Percentiles rank a stretch among this genome's conserved stretches.
phyloP scores from a whole-genome alignment of 176 grass and related monocot species.

The Oryza longistaminata region DNA sequence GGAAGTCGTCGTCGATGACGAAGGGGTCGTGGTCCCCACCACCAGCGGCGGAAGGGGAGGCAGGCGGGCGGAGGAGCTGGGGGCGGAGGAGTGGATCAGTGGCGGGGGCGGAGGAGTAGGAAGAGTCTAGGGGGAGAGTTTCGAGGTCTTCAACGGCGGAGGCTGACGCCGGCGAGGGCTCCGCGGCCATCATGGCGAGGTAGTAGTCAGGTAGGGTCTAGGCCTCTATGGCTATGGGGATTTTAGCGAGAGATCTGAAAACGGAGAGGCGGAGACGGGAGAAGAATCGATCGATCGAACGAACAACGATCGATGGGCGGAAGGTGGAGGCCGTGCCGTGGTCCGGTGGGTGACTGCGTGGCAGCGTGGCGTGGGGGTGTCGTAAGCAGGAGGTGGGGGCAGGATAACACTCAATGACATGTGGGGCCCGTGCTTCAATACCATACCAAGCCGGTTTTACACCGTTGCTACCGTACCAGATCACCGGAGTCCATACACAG shows the following conservation, averaged over 20 bases:
- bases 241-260: conserved; percentile 38
- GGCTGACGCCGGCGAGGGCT: conserved; percentile 50
- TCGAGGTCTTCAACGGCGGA: conserved; percentile 66
- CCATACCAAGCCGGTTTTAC: no score
- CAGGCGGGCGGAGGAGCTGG: conserved; percentile 72
- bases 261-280: not conserved
- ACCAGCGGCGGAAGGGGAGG: conserved; percentile 1
- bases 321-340: not conserved
- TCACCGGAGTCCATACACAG: no score
- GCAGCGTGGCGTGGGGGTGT: not conserved
- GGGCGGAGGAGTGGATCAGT: conserved; percentile 82
- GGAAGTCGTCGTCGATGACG: conserved; percentile 43
- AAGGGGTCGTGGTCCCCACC: conserved; percentile 32
- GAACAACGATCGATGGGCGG: not conserved
- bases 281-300: not conserved
- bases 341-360: not conserved
- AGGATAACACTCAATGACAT: not conserved
- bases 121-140: conserved; percentile 62
- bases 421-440: no score
- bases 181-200: conserved; percentile 68
- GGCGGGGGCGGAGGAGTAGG: conserved; percentile 27
- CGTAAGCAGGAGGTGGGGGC: not conserved
- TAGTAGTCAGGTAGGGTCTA: conserved; percentile 10
- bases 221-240: not conserved
- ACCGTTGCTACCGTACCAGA: no score